Evolutionary conservation across 495 filamentous ascomycete species (phyloP).

Genomic region (Xylaria scruposa): DNA sequence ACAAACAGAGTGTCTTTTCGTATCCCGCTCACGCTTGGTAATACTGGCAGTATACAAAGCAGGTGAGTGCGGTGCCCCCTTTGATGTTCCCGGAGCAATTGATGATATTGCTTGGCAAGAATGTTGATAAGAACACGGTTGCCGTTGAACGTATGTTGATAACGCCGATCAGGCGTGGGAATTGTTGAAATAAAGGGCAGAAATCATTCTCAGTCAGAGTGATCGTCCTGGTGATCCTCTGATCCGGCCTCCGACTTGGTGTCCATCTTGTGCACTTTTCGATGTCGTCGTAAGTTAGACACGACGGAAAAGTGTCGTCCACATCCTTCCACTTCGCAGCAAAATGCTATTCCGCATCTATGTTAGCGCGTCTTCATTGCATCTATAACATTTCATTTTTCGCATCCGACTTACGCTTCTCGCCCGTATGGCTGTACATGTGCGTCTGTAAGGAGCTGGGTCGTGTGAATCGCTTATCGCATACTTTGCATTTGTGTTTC

Average conservation of each 20-base stretch:
- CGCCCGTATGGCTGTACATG: constrained; percentile 98
- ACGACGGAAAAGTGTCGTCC: constrained; percentile 98
- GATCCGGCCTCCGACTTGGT: constrained; percentile 59
- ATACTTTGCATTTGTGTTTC: constrained; percentile 99
- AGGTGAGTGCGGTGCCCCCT: constrained; percentile 4
- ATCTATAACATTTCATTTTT: background rate
- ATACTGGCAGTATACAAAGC: constrained; percentile 11
- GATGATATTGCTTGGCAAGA: constrained; percentile 19
- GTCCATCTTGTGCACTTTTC: constrained; percentile 95
- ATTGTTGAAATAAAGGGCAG: constrained; percentile 25
- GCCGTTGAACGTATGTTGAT: constrained; percentile 36
- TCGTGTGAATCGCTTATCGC: constrained; percentile 97
- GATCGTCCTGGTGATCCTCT: constrained; percentile 57
- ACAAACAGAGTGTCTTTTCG: constrained; percentile 15
- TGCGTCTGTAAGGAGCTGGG: constrained; percentile 97
- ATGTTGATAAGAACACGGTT: constrained; percentile 36
- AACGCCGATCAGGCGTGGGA: constrained; percentile 30
- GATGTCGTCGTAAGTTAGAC: constrained; percentile 92
- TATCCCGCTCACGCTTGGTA: constrained; percentile 21
- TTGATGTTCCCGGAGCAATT: constrained; percentile 34
- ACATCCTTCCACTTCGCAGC: constrained; percentile 93
- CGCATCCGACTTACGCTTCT: constrained; percentile 81
- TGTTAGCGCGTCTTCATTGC: background rate
- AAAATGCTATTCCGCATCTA: constrained; percentile 69
- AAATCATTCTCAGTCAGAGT: constrained; percentile 48